These are phyloP conservation scores for Ceratonia siliqua DNA, from an alignment of 306 rosid species.

Conservation along the genomic window DNA sequence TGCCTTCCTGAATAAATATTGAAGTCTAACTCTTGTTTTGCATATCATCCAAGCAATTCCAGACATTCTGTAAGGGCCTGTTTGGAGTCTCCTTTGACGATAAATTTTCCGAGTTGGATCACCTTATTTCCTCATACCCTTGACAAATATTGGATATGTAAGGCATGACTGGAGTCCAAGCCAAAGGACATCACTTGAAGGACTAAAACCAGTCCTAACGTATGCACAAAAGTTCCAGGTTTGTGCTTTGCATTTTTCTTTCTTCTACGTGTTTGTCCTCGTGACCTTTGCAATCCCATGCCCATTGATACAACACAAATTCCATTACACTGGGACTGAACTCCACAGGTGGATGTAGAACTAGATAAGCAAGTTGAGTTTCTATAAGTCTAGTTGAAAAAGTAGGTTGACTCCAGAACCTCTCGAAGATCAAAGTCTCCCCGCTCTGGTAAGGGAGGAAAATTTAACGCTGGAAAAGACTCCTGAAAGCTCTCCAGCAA, in stretches of 20 bases:
- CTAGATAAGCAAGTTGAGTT: conserved; percentile 28
- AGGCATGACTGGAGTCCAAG: conserved; percentile 30
- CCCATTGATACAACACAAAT: conserved; percentile 28
- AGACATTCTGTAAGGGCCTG: conserved; percentile 20
- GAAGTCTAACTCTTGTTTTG: conserved; percentile 25
- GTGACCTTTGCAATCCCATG: conserved; percentile 27
- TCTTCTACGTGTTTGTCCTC: conserved; percentile 26
- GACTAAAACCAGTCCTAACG: conserved; percentile 14
- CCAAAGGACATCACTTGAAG: conserved; percentile 24
- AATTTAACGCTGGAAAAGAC: conserved; percentile 63
- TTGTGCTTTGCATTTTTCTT: conserved; percentile 20
- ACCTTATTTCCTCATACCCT: conserved; percentile 31
- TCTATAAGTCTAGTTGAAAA: conserved; percentile 66
- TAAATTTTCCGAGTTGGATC: conserved; percentile 29
- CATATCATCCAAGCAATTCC: conserved; percentile 4
- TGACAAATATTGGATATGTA: conserved; percentile 29
- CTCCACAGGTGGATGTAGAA: conserved; percentile 31
- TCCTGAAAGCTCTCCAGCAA: conserved; percentile 66
- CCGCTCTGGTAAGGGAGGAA: conserved; percentile 79
- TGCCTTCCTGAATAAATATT: conserved; percentile 8
- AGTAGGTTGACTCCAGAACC: conserved; percentile 72
- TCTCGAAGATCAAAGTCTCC: conserved; percentile 85
- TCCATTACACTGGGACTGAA: conserved; percentile 30
- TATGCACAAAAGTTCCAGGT: conserved; percentile 32
- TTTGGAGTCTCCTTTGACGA: conserved; percentile 15